phyloP scores from a whole-genome alignment of 176 grass and related monocot genomes.

The Triticum dicoccoides region DNA sequence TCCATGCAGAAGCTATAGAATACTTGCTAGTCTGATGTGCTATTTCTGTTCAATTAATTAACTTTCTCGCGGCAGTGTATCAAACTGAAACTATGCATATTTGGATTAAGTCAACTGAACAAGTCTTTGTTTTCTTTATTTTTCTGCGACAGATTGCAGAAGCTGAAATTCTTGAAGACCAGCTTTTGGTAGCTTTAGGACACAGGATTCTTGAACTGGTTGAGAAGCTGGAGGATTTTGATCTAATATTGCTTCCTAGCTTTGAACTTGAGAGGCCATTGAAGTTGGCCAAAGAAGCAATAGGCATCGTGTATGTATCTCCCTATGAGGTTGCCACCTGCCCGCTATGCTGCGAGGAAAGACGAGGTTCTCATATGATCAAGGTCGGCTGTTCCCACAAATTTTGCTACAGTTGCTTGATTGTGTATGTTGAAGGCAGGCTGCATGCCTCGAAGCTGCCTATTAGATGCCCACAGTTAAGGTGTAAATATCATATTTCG shows the following conservation, averaged over 20 bases:
- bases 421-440: slow-evolving; percentile 48
- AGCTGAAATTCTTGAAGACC: slow-evolving; percentile 92
- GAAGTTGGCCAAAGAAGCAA: slow-evolving; percentile 84
- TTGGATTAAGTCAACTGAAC: neutral
- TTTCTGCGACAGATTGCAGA: slow-evolving; percentile 69
- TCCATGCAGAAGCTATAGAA: neutral
- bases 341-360: slow-evolving; percentile 62
- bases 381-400: slow-evolving; percentile 65
- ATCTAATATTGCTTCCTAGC: slow-evolving; percentile 84
- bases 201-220: slow-evolving; percentile 96
- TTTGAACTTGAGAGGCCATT: slow-evolving; percentile 79
- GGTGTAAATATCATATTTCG: slow-evolving; percentile 71
- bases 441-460: slow-evolving; percentile 42
- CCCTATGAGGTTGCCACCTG: slow-evolving; percentile 48
- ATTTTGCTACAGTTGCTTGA: slow-evolving; percentile 64
- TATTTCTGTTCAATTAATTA: neutral
- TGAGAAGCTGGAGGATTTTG: slow-evolving; percentile 90
- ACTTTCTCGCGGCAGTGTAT: neutral
- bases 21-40: neutral
- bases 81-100: neutral
- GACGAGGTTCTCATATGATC: slow-evolving; percentile 60
- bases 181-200: slow-evolving; percentile 89
- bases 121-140: neutral
- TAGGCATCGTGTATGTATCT: slow-evolving; percentile 62
- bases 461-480: slow-evolving; percentile 60